Evolutionary conservation across 1,284 basidiomycete species (phyloP), one percentile per base, ranked within the genome.

Genomic region (Hymenochaete sp.): DNA sequence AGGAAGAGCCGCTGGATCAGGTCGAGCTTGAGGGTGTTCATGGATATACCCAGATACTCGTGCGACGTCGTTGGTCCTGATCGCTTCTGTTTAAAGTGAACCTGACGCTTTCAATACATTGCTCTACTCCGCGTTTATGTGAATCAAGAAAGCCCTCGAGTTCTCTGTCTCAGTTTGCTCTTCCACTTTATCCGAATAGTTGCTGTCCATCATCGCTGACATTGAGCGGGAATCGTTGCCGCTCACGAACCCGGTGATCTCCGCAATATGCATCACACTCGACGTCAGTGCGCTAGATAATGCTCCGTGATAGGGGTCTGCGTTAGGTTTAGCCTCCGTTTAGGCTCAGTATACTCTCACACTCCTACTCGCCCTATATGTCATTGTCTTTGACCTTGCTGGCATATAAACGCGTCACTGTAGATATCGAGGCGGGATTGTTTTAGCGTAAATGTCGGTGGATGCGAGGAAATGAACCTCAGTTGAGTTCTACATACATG

Each of bases 251-350:
- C 65, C 60, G 11, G 32, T 35, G 8, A 19, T 19, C 14, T n/a
- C n/a, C n/a, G n/a, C n/a, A n/a, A n/a, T n/a, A n/a, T n/a, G n/a
- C n/a, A 61, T 62, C 45, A 65, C 64, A 18, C 70, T 72, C 2
- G 82, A 80, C 2, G 83, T 83, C 26, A 71, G 67, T 58, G 78
- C 72, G 32, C 83, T 72, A 48, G 82, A 88, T 60, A 79, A 69
- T 1, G 90, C 90, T 58, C 93, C 89, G 18, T 85, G 76, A 58
- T 87, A 95, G 50, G 87, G 83, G 42, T 85, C 82, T 0, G 76
- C 75, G 51, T 83, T 82, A 4, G 76, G 77, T 48, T 81, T 72
- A 1, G 72, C 75, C 32, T 35, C 32, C 8, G 14, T 35, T 24
- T 73, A 78, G 1, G 71, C 74, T 41, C 78, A 79, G 4, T 78